Evolutionary conservation across 331 rosid genomes (phyloP), one percentile per base, ranked within the genome.

Genomic region (Saraca asoca): DNA sequence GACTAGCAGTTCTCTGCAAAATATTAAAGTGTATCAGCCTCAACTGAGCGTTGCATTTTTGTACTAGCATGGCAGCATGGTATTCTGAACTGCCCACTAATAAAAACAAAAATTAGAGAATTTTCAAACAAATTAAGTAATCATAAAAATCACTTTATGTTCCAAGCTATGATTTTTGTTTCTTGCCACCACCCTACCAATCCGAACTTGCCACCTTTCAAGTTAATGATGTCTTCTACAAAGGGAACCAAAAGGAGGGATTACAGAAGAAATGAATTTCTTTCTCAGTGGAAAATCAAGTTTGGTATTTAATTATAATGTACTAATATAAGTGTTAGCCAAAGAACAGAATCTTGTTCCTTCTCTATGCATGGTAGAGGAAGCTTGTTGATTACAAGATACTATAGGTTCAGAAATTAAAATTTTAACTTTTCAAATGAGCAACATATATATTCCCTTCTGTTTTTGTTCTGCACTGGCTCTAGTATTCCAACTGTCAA

Each of bases 121-220:
- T 42, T 58, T 54, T 49, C 52, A 18, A 16, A 49, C 42, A 48
- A 70, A 37, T 48, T 54, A 19, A 33, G 35, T 51, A 38, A 20
- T 67, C 39, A 66, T 31, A 44, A 63, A 49, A 68, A 82, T 79
- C 79, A 87, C 76, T 67, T 65, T 72, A 73, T 65, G 82, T 81
- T 59, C 85, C 91, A 58, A 84, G 79, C 45, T 77, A 80, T 9
- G 80, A 85, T 82, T 74, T 72, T 85, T 82, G 61, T 82, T 82
- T 35, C 85, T n/a, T n/a, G n/a, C n/a, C n/a, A n/a, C n/a, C n/a
- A n/a, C n/a, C n/a, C n/a, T n/a, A n/a, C n/a, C n/a, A n/a, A n/a
- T n/a, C n/a, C n/a, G n/a, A n/a, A n/a, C n/a, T n/a, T 74, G 91
- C 85, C 87, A 82, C 75, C 89, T 72, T 55, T 85, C 87, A 73